phyloP scores from a whole-genome alignment of 169 alveolate genomes.

The Cyclospora cayetanensis region DNA sequence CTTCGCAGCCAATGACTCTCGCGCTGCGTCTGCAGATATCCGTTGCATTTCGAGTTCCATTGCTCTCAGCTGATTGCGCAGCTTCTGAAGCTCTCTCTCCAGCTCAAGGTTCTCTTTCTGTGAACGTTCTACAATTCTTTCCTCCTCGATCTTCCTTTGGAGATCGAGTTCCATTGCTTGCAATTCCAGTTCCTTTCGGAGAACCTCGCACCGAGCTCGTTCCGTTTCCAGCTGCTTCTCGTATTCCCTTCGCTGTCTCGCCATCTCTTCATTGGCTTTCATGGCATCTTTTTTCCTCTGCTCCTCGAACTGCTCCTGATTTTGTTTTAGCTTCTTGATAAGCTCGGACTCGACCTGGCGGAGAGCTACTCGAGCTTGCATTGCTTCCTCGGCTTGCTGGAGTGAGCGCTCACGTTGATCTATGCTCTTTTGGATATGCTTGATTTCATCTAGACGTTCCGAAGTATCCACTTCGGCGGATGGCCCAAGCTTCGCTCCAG shows the following conservation, averaged over 20 bases:
- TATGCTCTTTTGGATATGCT: not conserved
- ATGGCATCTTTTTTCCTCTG: constrained; percentile 26
- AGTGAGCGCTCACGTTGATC: constrained; percentile 40
- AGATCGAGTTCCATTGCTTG: constrained; percentile 57
- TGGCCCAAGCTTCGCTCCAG: not conserved
- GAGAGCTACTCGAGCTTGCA: constrained; percentile 52
- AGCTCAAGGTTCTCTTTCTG: constrained; percentile 11
- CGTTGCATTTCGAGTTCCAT: constrained; percentile 18
- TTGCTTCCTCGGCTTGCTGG: constrained; percentile 64
- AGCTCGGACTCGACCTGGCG: constrained; percentile 42
- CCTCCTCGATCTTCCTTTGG: constrained; percentile 47
- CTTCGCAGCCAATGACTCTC: constrained; percentile 60
- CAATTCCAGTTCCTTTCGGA: constrained; percentile 52
- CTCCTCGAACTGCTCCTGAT: constrained; percentile 63
- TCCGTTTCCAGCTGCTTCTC: constrained; percentile 62
- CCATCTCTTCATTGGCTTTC: constrained; percentile 42
- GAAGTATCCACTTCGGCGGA: not conserved
- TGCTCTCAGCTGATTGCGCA: constrained; percentile 49
- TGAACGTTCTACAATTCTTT: not conserved
- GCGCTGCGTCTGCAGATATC: constrained; percentile 14
- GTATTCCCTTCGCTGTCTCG: constrained; percentile 10
- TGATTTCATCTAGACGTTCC: not conserved
- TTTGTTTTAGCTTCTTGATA: constrained; percentile 23
- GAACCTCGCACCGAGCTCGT: constrained; percentile 46
- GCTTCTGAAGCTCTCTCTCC: constrained; percentile 47